Evolutionary conservation across 1,284 basidiomycete genomes (phyloP), one percentile per base, ranked within the genome.

Genomic region (Trichosporon coremiiforme): DNA sequence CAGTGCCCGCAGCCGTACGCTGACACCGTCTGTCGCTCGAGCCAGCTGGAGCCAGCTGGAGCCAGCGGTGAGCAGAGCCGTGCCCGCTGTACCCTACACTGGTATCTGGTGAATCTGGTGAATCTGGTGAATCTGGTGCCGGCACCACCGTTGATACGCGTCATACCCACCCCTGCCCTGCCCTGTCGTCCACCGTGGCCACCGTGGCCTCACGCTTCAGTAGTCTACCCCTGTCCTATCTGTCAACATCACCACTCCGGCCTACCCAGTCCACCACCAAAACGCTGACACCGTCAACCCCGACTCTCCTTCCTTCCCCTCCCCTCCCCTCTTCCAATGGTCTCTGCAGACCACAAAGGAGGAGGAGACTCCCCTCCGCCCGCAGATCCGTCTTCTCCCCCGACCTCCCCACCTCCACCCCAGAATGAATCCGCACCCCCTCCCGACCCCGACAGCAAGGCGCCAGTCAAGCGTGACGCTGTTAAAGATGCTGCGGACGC

Each of bases 291-390:
- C 2, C 57, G 31, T 29, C 9, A 22, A 7, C 47, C 35, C 38
- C 22, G 53, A 17, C 41, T 33, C 12, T 47, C 17, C 15, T 41
- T 22, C 8, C 50, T n/a, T 29, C 20, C 25, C 35, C 22, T n/a
- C n/a, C 50, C 15, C n/a, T 35, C 25, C 41, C 35, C 29, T 53
- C 69, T 38, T 60, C 57, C 1, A 3, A 70, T 70, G 70, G 67
- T 62, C 63, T 64, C 68, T 4, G 3, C 29, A 17, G 57, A 60
- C 57, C 57, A 60, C 67, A 60, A 64, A 64, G 57, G 70, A 68
- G 47, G 63, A 31, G 25, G 31, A 55, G 50, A 68, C 47, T 33
- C 22, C 63, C 8, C 66, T 50, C 17, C 57, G n/a, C 36, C 60
- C n/a, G 25, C 41, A 25, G 36, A 38, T 31, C 55, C 22, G 33